Base-by-base conservation (phyloP, 2,329 filamentous ascomycete genomes). In the Talaromyces marneffei region DNA sequence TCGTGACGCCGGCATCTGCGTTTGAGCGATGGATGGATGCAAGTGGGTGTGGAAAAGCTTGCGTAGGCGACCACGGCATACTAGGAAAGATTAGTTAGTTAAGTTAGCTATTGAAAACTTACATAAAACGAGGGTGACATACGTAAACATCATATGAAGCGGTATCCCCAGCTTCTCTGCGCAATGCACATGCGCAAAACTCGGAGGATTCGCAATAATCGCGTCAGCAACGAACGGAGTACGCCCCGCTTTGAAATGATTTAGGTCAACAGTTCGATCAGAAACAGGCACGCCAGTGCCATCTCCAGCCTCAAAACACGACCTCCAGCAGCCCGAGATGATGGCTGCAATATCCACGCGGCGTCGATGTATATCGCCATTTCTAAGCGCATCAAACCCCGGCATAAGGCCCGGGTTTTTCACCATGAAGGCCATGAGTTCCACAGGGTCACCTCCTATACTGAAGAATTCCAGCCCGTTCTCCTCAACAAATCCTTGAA, bases 41-140 rank as follows among this genome's bases (percentile, higher is more conserved):
- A 25, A 96, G 79, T 0, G 92, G 92, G 68, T 96, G 92, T 0
- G 91, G 90, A 66, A 96, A 96, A 0, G 88, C 85, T 70, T 90
- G 86, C 0, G 92, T 96, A 0, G 91, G 88, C 1, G 90, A 90
- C 88, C 91, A 96, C 0, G 92, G 92, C 91, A 96, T 96, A 1
- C 84, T 85, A 63, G 14, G 25, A 66, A 69, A 70, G 57, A 70
- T 52, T 14, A n/a, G n/a, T n/a, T n/a, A n/a, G n/a, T n/a, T n/a
- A n/a, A n/a, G n/a, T n/a, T n/a, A 61, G 60, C 62, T 60, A 67
- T 60, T 31, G 29, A 50, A 54, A 33, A 31, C 29, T 18, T 9
- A 8, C 20, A n/a, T 18, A 37, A 31, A 20, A 9, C 23, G 58
- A 39, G 14, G 33, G 7, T 35, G 12, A 82, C 86, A 74, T 79